Evolutionary conservation across 1,284 basidiomycete genomes (phyloP).

Genomic region (Ceratobasidium sp.): DNA sequence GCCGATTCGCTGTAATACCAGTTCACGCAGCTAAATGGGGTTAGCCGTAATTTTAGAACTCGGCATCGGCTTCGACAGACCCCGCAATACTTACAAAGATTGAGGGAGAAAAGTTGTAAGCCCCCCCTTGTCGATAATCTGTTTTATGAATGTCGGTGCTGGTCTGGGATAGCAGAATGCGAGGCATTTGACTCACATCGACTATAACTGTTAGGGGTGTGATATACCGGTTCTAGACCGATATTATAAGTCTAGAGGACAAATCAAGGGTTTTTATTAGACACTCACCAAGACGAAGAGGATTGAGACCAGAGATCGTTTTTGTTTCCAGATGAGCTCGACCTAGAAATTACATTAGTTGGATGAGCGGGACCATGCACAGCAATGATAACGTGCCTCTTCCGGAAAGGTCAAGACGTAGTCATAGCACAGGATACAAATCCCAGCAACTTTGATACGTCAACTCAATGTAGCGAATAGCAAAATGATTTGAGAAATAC

Average conservation of each 20-base stretch:
- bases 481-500: conserved; percentile 10
- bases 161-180: background rate
- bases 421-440: conserved; percentile 52
- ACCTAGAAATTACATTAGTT: conserved; percentile 13
- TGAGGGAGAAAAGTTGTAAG: conserved; percentile 12
- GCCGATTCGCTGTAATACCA: conserved; percentile 51
- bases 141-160: background rate
- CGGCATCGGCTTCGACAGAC: background rate
- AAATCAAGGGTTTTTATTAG: background rate
- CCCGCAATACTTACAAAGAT: conserved; percentile 27
- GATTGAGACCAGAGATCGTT: conserved; percentile 15
- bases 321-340: conserved; percentile 37
- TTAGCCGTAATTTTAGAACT: conserved; percentile 1
- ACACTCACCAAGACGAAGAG: conserved; percentile 29
- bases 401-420: conserved; percentile 52
- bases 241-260: background rate
- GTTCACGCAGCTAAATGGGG: conserved; percentile 30
- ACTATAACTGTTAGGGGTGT: conserved; percentile 27
- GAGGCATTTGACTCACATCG: background rate
- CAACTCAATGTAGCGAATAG: background rate
- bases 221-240: conserved; percentile 30
- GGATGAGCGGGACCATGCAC: background rate
- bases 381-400: conserved; percentile 49
- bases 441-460: conserved; percentile 48
- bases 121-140: conserved; percentile 35